Percentiles rank a stretch among this genome's conserved stretches.
Evolutionary conservation across 1,284 basidiomycete genomes (phyloP).

Genomic region (Fistulinella cinereoalba): DNA sequence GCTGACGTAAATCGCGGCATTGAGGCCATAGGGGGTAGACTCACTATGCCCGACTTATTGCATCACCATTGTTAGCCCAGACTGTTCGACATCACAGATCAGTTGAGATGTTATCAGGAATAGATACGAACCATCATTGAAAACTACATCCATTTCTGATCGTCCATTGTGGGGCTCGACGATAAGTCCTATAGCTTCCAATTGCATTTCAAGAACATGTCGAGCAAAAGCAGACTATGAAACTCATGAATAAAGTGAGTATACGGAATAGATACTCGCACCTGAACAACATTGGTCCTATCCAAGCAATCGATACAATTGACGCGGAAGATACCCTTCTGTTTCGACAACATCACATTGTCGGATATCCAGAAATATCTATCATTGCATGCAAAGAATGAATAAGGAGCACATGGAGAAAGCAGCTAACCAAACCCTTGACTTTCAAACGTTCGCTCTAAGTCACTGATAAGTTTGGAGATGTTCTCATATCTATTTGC

Average conservation of each 20-base stretch:
- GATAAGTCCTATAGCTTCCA: slow-evolving; percentile 75
- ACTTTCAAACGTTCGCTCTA: slow-evolving; percentile 70
- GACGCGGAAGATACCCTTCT: slow-evolving; percentile 80
- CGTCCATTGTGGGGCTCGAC: slow-evolving; percentile 49
- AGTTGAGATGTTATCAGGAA: not conserved
- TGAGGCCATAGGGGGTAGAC: slow-evolving; percentile 29
- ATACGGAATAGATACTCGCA: slow-evolving; percentile 27
- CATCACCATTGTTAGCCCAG: slow-evolving; percentile 96
- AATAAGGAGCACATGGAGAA: not conserved
- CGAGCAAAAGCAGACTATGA: slow-evolving; percentile 85
- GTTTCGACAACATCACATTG: slow-evolving; percentile 68
- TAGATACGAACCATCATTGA: slow-evolving; percentile 72
- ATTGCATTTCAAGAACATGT: slow-evolving; percentile 75
- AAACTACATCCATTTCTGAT: slow-evolving; percentile 71
- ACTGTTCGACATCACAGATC: slow-evolving; percentile 42
- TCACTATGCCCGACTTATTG: slow-evolving; percentile 83
- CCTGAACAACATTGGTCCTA: slow-evolving; percentile 88
- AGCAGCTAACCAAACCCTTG: slow-evolving; percentile 51
- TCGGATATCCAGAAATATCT: slow-evolving; percentile 87
- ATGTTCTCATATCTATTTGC: slow-evolving; percentile 82
- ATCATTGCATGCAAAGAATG: slow-evolving; percentile 5
- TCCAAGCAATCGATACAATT: slow-evolving; percentile 95
- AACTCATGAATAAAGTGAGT: slow-evolving; percentile 2
- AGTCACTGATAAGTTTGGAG: slow-evolving; percentile 65
- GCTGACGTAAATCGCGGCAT: slow-evolving; percentile 2